These are phyloP conservation scores for Yamadazyma philogaea DNA, from an alignment of 805 yeast genomes.

Conservation along the genomic window DNA sequence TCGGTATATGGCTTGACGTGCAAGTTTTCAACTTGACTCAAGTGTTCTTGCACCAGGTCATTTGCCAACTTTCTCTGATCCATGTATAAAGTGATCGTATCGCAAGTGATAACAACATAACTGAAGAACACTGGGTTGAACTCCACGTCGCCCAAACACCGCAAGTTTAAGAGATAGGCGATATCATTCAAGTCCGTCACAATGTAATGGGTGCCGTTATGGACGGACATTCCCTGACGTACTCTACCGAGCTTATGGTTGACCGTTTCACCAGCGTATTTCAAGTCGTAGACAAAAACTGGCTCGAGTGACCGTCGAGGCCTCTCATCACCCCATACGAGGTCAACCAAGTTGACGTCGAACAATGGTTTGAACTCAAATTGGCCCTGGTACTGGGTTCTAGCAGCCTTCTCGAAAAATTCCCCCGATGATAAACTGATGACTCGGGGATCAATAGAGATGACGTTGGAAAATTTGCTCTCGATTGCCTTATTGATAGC, in stretches of 20 bases:
- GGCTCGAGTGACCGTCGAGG: slow-evolving; percentile 35
- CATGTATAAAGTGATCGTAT: slow-evolving; percentile 50
- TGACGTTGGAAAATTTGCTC: slow-evolving; percentile 45
- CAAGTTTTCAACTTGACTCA: slow-evolving; percentile 26
- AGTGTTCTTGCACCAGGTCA: slow-evolving; percentile 25
- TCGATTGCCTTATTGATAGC: slow-evolving; percentile 52
- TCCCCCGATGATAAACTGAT: slow-evolving; percentile 51
- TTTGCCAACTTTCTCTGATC: slow-evolving; percentile 44
- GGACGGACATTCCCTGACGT: slow-evolving; percentile 27
- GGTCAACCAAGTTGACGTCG: slow-evolving; percentile 33
- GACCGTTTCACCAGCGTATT: slow-evolving; percentile 34
- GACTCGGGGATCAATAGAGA: slow-evolving; percentile 83
- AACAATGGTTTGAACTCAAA: slow-evolving; percentile 30
- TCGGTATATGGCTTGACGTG: slow-evolving; percentile 49
- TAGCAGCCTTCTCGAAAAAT: slow-evolving; percentile 29
- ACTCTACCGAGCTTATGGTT: slow-evolving; percentile 28
- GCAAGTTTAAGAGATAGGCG: slow-evolving; percentile 72
- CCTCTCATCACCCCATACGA: slow-evolving; percentile 35
- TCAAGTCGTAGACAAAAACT: slow-evolving; percentile 26
- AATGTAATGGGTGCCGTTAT: slow-evolving; percentile 37
- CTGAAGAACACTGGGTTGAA: slow-evolving; percentile 86
- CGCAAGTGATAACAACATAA: slow-evolving; percentile 41
- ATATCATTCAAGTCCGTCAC: slow-evolving; percentile 71
- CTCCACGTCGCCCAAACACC: slow-evolving; percentile 73
- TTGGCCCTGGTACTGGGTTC: slow-evolving; percentile 17